Percentiles rank a stretch among this genome's conserved stretches.
phyloP scores from a whole-genome alignment of 2,329 filamentous ascomycete species.

The Sclerotinia nivalis region DNA sequence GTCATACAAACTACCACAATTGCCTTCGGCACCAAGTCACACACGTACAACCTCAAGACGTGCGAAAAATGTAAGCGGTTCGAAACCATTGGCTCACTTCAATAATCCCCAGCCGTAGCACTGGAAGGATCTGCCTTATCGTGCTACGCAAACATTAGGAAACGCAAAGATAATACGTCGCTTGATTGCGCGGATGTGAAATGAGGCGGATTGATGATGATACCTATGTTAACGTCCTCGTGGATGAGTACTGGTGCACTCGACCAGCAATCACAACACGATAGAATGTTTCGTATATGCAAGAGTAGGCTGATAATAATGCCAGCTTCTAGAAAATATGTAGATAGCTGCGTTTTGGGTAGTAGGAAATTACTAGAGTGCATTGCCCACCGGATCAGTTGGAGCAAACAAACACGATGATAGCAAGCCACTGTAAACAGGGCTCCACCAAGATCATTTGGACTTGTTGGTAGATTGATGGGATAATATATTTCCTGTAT shows the following conservation, averaged over 20 bases:
- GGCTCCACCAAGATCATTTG: neutral
- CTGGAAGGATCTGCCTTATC: neutral
- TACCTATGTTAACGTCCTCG: neutral
- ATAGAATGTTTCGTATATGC: conserved; percentile 7
- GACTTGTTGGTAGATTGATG: neutral
- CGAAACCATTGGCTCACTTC: neutral
- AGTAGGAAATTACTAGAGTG: too few species aligned
- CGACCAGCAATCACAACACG: conserved; percentile 5
- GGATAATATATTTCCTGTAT: neutral
- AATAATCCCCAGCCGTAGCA: neutral
- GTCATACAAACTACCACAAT: neutral
- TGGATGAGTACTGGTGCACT: conserved; percentile 9
- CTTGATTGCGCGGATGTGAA: neutral
- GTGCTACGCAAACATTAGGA: conserved; percentile 14
- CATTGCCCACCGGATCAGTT: neutral
- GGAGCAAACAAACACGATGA: neutral
- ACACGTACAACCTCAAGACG: neutral
- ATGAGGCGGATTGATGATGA: neutral
- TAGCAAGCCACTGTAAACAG: neutral
- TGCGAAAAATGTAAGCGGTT: neutral
- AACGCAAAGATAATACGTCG: neutral
- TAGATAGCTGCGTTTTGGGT: neutral
- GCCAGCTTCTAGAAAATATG: neutral
- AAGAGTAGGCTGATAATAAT: neutral
- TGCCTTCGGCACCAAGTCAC: neutral